Conservation (phyloP, 2,329 filamentous ascomycete genomes). For the Colletotrichum sp. region DNA sequence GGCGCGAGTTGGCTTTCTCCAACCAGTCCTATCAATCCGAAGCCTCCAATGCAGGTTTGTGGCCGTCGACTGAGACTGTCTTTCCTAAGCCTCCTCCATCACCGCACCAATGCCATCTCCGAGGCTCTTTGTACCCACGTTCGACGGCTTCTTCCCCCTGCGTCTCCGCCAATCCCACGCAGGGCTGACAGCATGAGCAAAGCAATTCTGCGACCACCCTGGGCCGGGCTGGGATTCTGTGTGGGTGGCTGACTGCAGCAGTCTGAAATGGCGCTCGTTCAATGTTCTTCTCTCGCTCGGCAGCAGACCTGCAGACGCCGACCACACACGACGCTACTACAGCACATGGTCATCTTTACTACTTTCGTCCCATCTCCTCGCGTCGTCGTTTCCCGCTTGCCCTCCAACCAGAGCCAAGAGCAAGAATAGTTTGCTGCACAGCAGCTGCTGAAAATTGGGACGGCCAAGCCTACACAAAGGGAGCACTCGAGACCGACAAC, state of each 20-base stretch:
- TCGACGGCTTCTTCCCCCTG: background rate
- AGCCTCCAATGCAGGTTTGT: background rate
- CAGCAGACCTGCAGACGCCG: background rate
- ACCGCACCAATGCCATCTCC: background rate
- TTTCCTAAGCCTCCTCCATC: background rate
- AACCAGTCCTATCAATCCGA: background rate
- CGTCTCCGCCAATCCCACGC: constrained; percentile 9
- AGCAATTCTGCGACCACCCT: background rate
- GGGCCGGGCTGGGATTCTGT: background rate
- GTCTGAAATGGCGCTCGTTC: background rate
- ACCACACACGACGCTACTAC: background rate
- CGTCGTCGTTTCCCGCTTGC: background rate
- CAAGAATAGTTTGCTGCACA: background rate
- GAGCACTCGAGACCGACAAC: background rate
- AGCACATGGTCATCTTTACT: background rate
- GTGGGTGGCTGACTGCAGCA: background rate
- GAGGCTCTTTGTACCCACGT: background rate
- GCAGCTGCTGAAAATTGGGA: background rate
- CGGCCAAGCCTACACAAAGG: background rate
- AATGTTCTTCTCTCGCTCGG: background rate
- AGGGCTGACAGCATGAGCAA: constrained; percentile 14
- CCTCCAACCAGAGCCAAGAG: background rate
- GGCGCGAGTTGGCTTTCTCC: background rate
- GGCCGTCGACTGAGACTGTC: background rate
- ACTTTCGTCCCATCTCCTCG: background rate